phyloP scores from a whole-genome alignment of 2,329 filamentous ascomycete genomes.

The Phaeosphaeriaceae sp. region DNA sequence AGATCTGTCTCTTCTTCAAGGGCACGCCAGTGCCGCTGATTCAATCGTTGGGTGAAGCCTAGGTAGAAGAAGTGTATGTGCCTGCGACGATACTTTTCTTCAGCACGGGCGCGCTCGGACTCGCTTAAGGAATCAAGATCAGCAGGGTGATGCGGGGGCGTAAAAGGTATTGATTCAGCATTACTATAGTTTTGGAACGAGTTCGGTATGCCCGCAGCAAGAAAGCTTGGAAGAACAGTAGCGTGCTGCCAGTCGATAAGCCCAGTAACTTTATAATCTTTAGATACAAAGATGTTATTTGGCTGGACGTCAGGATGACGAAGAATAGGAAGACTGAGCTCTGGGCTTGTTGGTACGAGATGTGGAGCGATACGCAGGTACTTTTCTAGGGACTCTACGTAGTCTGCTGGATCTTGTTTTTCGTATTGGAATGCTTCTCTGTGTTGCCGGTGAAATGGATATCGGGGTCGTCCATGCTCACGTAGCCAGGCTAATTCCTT shows the following conservation, averaged over 20 bases:
- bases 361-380: constrained; percentile 25
- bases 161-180: constrained; percentile 27
- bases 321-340: constrained; percentile 28
- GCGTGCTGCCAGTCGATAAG: constrained; percentile 54
- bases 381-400: constrained; percentile 20
- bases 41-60: constrained; percentile 29
- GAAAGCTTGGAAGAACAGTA: constrained; percentile 44
- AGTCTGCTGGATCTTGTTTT: constrained; percentile 25
- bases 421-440: constrained; percentile 29
- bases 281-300: constrained; percentile 42
- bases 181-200: constrained; percentile 51
- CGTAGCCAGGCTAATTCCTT: constrained; percentile 34
- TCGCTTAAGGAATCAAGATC: constrained; percentile 21
- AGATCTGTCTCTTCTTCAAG: constrained; percentile 24
- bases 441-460: constrained; percentile 26
- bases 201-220: constrained; percentile 48
- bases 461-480: constrained; percentile 22
- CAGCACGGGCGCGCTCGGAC: constrained; percentile 15
- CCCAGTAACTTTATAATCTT: constrained; percentile 40
- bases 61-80: constrained; percentile 42
- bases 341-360: constrained; percentile 24
- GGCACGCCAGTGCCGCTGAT: constrained; percentile 31
- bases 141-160: constrained; percentile 22
- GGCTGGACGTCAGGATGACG: constrained; percentile 47
- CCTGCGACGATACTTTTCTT: constrained; percentile 32